phyloP scores from a whole-genome alignment of 257 asterid species.

The Eustoma russellianum region DNA sequence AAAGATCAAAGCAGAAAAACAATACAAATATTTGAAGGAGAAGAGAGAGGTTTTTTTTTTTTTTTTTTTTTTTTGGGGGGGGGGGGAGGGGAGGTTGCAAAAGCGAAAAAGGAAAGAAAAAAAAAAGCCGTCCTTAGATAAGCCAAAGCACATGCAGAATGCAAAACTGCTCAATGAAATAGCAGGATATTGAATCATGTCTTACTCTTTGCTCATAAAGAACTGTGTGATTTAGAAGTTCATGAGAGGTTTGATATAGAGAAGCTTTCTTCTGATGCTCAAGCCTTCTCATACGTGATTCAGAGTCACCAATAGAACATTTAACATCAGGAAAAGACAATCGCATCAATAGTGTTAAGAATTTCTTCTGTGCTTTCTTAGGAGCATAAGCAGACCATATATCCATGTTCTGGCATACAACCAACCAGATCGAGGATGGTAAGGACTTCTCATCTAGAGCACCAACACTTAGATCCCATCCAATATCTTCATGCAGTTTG shows the following conservation, averaged over 20 bases:
- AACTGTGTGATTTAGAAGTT: slow-evolving; percentile 52
- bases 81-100: not conserved
- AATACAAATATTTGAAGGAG: not conserved
- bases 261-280: slow-evolving; percentile 31
- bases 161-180: too few relatives aligned
- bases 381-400: slow-evolving; percentile 72
- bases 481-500: slow-evolving; percentile 22
- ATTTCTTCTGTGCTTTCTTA: slow-evolving; percentile 58
- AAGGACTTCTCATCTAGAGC: slow-evolving; percentile 44
- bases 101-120: too few relatives aligned
- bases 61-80: too few relatives aligned
- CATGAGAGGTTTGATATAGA: slow-evolving; percentile 46
- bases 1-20: too few relatives aligned
- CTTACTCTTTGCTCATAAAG: slow-evolving; percentile 77
- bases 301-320: slow-evolving; percentile 15
- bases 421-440: slow-evolving; percentile 50
- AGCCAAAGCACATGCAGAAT: too few relatives aligned
- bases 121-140: too few relatives aligned
- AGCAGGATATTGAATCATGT: not conserved
- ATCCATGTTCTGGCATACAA: slow-evolving; percentile 58
- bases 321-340: slow-evolving; percentile 33
- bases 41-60: too few relatives aligned
- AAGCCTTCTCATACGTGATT: slow-evolving; percentile 17
- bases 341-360: slow-evolving; percentile 39
- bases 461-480: slow-evolving; percentile 40